Evolutionary conservation across 2,329 filamentous ascomycete species (phyloP), one percentile per base, ranked within the genome.

Genomic region (Colletotrichum limetticola): DNA sequence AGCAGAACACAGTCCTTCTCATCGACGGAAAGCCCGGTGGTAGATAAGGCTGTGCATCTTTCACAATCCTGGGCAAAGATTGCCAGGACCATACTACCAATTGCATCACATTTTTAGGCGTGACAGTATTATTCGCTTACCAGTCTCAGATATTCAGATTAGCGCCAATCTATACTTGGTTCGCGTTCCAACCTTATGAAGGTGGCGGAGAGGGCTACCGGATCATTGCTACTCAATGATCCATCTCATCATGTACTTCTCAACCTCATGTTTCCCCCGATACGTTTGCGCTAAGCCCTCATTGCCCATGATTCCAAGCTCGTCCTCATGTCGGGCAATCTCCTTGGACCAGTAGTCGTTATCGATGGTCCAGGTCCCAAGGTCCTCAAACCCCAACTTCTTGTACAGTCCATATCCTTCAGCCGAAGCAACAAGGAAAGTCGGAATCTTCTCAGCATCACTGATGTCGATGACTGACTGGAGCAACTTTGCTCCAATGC

Each of bases 391-490:
- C 3, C 75, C 71, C 11, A 72, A 22, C 55, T 63, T 74, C 26
- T 30, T n/a, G 57, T 78, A 78, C 24, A 79, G 32, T 4, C 56
- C 60, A 22, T 69, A 59, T 8, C 72, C 74, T 64, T 76, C 75
- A 14, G 72, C 75, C n/a, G 78, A 75, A 35, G 75, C 74, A 9
- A 75, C 70, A n/a, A 78, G 66, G n/a, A 71, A 73, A 49, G 67
- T 49, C 9, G 72, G 73, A 6, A 76, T n/a, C 1, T 37, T 57
- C 19, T 72, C 49, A 1, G 22, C 22, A 12, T 78, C 75, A 22
- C 74, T 72, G 3, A 59, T 32, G 5, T 37, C 56, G 3, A 75
- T n/a, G 5, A 72, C 74, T 6, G 52, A 58, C 7, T 32, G 30
- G 3, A 78, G 72, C 12, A 78, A 57, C 26, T 66, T 65, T 6